Evolutionary conservation across 768 basidiomycete genomes (phyloP), one percentile per base, ranked within the genome.

Genomic region (Lentinula sp.): DNA sequence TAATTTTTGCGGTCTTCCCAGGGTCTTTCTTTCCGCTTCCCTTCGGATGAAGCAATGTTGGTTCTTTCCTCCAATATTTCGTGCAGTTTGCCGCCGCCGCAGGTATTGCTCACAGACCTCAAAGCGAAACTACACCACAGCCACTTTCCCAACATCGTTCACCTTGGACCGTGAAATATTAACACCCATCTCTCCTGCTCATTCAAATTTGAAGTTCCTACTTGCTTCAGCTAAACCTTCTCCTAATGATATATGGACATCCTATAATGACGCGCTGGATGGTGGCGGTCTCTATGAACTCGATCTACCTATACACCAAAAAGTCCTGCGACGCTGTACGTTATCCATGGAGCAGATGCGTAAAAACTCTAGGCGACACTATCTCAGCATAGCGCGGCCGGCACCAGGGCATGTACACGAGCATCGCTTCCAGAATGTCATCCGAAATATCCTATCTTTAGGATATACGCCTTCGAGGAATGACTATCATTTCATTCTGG

Each of bases 401-500:
- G 64, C 67, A 16, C 62, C 65, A 3, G 77, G 81, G 1, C 86
- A 89, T 65, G 53, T 79, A 9, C 83, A 89, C 66, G 91, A 92
- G 71, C 71, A 75, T 16, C 85, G 91, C 34, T 81, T 91, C 66
- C 83, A 84, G 70, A 72, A 78, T 18, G 74, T 94, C 68, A 81
- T 94, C 62, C 78, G 78, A 57, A 89, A 89, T 69, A 91, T 93
- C 23, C 84, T 84, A 57, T 75, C 77, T 42, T 67, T 80, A 11
- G 85, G 84, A 2, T 66, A 68, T 59, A 69, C 71, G 48, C 78
- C 82, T 21, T 60, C 80, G 72, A 61, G 87, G 57, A 82, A 84
- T 2, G 92, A 93, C 70, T 93, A 88, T 70, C 80, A 92, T 69
- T 86, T 86, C 67, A 74, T 94, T 62, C 70, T 94, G 55, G 79